Evolutionary conservation across 2,329 filamentous ascomycete species (phyloP), one percentile per base, ranked within the genome.

Genomic region (Aspergillus persii): DNA sequence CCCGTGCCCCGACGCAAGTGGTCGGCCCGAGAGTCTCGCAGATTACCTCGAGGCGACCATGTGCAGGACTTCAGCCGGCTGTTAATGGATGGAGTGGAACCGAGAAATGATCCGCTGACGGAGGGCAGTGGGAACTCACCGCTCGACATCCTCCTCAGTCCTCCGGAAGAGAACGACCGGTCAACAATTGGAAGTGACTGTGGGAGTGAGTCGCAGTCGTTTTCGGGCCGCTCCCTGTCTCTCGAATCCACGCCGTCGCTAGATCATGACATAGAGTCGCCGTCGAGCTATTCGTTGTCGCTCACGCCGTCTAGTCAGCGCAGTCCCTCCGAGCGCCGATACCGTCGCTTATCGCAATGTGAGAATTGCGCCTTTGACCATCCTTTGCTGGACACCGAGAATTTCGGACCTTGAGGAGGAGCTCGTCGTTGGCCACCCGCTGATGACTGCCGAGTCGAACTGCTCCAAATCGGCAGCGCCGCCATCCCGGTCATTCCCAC

Each of bases 201-300:
- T n/a, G 76, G 79, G 56, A 75, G 78, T 63, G 78, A 81, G 55
- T 74, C 75, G 0, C 71, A 71, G 23, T 67, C 66, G 18, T 69
- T 77, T 44, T 80, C 79, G 6, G 74, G 77, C 1, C 74, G 81
- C 55, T 86, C 84, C 1, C 73, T 82, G 18, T 87, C 85, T 2
- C 81, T 78, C 64, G 84, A 85, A n/a, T 86, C 84, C 0, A 76
- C 85, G 55, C 81, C 83, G 1, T 84, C 83, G 2, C 75, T 86
- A 12, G 80, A 79, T 3, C 78, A 79, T 47, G 76, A 77, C 49
- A 76, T 82, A 56, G 77, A 80, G n/a, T 79, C 79, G 2, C 84
- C 82, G 0, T 68, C 73, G 3, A 76, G 77, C 59, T 75, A 75
- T 51, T 75, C 74, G 30, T 69, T 74, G 12, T 81, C 79, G 1